Base-by-base conservation (phyloP, 2,329 filamentous ascomycete genomes). In the Paecilomyces fulvus region DNA sequence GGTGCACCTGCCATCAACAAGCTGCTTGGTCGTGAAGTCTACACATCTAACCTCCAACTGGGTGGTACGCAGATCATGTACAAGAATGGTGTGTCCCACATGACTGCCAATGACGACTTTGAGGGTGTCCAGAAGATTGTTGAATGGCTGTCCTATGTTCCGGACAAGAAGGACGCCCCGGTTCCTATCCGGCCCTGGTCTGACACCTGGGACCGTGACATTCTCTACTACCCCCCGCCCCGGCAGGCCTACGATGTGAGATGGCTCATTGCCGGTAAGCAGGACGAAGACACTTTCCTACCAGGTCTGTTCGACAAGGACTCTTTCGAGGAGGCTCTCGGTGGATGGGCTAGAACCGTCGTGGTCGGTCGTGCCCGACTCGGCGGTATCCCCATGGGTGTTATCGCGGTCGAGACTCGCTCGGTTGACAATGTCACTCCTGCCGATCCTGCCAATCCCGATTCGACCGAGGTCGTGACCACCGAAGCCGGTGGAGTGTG, bases 21-120 rank as follows among this genome's bases (percentile, higher is more conserved):
- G 79, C 82, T 99, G 67, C 85, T 99, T 59, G 94, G 94, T 68
- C 91, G 95, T 65, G 94, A 99, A 76, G 92, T 99, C 30, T 99
- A 99, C 80, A 96, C 94, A 23, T 97, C 94, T 59, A 99, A 99
- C 83, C 78, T 99, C 70, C 94, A 99, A 80, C 90, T 99, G 63
- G 94, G 94, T 85, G 94, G 94, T 66, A 99, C 94, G n/a, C 94
- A 99, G 77, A 99, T 99, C 83, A 99, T 99, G 94, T 97, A 99
- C 85, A 92, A 90, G 79, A 99, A 99, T 73, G 94, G 94, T 84
- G 94, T 99, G 48, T 97, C 94, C 21, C 94, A 99, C 80, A 92
- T 97, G 89, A 96, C 92, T 64, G 94, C 94, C 68, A 89, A 88
- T 65, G 92, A 99, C 69, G 94, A 99, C 78, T 97, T 99, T 67